Evolutionary conservation across 179 eudicot genomes (phyloP).

Genomic region (Silene noctiflora): DNA sequence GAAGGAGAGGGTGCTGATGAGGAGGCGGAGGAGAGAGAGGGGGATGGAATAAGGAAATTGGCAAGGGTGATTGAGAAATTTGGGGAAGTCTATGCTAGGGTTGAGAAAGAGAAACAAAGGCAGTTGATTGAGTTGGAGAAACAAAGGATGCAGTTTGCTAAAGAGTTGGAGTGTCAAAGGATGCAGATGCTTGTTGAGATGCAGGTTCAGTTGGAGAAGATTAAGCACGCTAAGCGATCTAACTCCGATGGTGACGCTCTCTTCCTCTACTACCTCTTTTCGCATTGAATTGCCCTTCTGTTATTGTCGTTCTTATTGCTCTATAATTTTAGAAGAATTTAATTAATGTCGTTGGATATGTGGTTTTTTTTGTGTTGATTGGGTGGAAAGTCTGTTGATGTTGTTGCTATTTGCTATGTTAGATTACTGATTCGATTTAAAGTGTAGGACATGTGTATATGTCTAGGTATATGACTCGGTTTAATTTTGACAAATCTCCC

Average conservation of each 20-base stretch:
- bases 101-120: constrained; percentile 67
- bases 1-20: constrained; percentile 13
- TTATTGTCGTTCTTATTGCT: not conserved
- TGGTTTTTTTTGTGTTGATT: not conserved
- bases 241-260: constrained; percentile 54
- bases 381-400: not conserved
- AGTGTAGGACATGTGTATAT: too few relatives aligned
- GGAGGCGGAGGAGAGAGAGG: constrained; percentile 24
- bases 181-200: constrained; percentile 88
- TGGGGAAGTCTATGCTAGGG: constrained; percentile 68
- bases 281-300: not conserved
- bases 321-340: not conserved
- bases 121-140: constrained; percentile 88
- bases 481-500: too few relatives aligned
- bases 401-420: too few relatives aligned
- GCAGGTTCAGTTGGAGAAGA: constrained; percentile 81
- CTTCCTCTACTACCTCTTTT: not conserved
- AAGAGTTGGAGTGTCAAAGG: constrained; percentile 82
- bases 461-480: too few relatives aligned
- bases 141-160: constrained; percentile 79
- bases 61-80: constrained; percentile 77
- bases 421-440: too few relatives aligned
- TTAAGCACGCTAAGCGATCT: constrained; percentile 57
- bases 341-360: not conserved
- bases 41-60: constrained; percentile 52